Evolutionary conservation across 345 rosid species (phyloP).

Genomic region (Pugionium dolabratum): DNA sequence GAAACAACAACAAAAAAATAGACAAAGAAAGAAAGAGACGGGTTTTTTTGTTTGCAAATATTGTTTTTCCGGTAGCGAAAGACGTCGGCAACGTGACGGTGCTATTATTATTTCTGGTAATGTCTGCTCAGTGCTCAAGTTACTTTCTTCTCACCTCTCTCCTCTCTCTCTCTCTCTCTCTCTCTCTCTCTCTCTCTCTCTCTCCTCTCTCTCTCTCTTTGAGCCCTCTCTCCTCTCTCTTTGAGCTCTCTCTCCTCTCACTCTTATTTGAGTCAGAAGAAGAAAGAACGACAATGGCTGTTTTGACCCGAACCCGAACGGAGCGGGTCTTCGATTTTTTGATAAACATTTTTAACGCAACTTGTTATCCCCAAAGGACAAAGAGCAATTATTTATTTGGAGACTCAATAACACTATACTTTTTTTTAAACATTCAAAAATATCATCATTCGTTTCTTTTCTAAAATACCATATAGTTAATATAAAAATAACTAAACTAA

Average conservation of each 20-base stretch:
- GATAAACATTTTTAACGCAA: conserved; percentile 35
- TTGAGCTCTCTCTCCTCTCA: conserved; percentile 12
- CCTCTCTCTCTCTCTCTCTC: conserved; percentile 20
- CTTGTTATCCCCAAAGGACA: conserved; percentile 28
- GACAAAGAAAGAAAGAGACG: conserved; percentile 37
- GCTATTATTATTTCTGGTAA: not conserved
- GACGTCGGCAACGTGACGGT: conserved; percentile 24
- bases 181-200: not conserved
- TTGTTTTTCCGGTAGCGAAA: conserved; percentile 24
- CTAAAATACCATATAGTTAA: too few relatives aligned
- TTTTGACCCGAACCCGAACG: conserved; percentile 41
- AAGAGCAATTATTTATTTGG: too few relatives aligned
- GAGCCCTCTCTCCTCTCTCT: not conserved
- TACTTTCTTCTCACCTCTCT: not conserved
- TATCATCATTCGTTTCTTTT: too few relatives aligned
- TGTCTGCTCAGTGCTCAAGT: conserved; percentile 12
- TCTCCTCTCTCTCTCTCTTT: too few relatives aligned
- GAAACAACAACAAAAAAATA: not conserved
- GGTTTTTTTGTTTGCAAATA: conserved; percentile 3
- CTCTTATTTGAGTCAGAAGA: conserved; percentile 33
- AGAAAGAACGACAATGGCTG: conserved; percentile 40
- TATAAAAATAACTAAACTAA: too few relatives aligned
- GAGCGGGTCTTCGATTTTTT: conserved; percentile 35
- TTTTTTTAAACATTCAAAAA: too few relatives aligned
- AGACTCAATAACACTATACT: too few relatives aligned